phyloP scores from a whole-genome alignment of 306 rosid genomes.

The Cajanus cajan region DNA sequence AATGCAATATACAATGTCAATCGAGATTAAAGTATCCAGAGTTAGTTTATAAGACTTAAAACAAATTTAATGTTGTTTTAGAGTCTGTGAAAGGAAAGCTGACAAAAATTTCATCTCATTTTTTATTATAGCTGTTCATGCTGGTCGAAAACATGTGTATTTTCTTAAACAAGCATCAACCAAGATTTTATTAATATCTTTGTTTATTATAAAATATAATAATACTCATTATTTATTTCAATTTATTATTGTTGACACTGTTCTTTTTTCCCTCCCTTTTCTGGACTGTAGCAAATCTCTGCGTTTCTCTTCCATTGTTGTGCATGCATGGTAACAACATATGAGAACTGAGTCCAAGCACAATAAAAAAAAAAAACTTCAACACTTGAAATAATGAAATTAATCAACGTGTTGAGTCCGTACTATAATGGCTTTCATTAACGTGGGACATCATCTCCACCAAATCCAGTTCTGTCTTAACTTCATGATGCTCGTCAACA shows the following conservation, averaged over 20 bases:
- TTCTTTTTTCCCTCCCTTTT: not conserved
- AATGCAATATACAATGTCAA: too few relatives aligned
- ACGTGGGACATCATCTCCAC: slow-evolving; percentile 76
- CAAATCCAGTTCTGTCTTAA: slow-evolving; percentile 78
- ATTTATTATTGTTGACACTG: not conserved
- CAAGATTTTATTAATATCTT: not conserved
- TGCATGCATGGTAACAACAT: slow-evolving; percentile 2
- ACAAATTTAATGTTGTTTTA: not conserved
- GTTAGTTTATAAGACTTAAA: not conserved
- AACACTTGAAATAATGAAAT: not conserved
- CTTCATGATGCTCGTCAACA: slow-evolving; percentile 35
- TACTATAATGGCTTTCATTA: slow-evolving; percentile 15
- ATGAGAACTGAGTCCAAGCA: slow-evolving; percentile 6
- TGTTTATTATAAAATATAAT: slow-evolving; percentile 21
- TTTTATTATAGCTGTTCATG: not conserved
- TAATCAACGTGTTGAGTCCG: not conserved
- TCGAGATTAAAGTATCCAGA: too few relatives aligned
- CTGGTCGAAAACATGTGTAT: not conserved
- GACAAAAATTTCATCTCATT: not conserved
- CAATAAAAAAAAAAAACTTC: too few relatives aligned
- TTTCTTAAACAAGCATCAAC: not conserved
- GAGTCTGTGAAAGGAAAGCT: not conserved
- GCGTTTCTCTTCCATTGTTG: not conserved
- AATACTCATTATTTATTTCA: not conserved
- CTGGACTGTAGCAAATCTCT: not conserved